These are phyloP conservation scores for Geosmithia putterillii DNA, from an alignment of 2,329 filamentous ascomycete species.

Conservation along the genomic window DNA sequence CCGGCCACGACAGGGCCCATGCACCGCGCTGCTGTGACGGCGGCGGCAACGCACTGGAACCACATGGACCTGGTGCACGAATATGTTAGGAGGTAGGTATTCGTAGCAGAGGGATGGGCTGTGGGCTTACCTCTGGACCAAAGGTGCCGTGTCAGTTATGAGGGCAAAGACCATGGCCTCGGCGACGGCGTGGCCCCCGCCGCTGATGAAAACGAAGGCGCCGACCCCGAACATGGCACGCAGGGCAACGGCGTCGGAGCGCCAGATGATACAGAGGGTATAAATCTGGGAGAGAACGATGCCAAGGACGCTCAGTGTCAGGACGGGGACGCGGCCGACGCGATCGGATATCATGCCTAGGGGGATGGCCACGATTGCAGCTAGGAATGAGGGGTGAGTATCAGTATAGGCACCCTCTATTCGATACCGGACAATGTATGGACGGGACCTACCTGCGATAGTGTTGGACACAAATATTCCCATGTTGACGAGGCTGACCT, in stretches of 20 bases:
- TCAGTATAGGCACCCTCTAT: too few relatives aligned
- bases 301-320: conserved; percentile 10
- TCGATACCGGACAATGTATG: too few relatives aligned
- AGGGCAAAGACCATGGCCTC: conserved; percentile 15
- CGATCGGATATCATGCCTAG: conserved; percentile 11
- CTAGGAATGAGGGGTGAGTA: conserved; percentile 4
- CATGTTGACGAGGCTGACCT: conserved; percentile 9
- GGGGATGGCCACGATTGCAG: conserved; percentile 9
- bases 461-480: conserved; percentile 10
- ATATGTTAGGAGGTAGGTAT: neutral
- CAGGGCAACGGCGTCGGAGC: conserved; percentile 8
- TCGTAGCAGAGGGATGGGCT: neutral
- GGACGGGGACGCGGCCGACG: conserved; percentile 11
- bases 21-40: conserved; percentile 9
- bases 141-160: conserved; percentile 8
- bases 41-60: conserved; percentile 11
- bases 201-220: conserved; percentile 9
- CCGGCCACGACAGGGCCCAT: conserved; percentile 8
- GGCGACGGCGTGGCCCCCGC: conserved; percentile 10
- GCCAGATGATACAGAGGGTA: conserved; percentile 8
- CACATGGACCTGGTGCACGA: conserved; percentile 8
- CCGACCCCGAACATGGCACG: conserved; percentile 12
- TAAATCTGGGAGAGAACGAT: conserved; percentile 11
- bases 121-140: conserved; percentile 6
- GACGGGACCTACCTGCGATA: conserved; percentile 5